phyloP scores from a whole-genome alignment of 495 filamentous ascomycete species.

The Niebla homalea region DNA sequence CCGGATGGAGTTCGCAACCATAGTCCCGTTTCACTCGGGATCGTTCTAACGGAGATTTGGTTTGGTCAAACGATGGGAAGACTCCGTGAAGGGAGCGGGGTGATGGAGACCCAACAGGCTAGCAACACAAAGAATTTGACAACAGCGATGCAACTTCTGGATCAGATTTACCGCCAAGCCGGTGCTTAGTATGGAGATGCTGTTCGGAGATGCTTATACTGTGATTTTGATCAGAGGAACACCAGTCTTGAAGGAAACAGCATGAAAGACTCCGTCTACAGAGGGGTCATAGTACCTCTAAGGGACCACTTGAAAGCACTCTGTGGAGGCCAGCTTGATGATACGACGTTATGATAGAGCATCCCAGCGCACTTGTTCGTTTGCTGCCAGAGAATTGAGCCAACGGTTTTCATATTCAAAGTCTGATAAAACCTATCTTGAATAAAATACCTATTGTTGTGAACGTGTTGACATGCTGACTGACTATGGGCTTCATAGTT shows the following conservation, averaged over 20 bases:
- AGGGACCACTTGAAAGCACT: conserved; percentile 8
- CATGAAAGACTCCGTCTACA: conserved; percentile 20
- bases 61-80: conserved; percentile 11
- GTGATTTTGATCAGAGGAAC: conserved; percentile 17
- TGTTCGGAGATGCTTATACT: conserved; percentile 22
- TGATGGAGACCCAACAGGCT: conserved; percentile 1
- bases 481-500: too few relatives aligned
- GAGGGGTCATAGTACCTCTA: conserved; percentile 17
- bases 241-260: conserved; percentile 13
- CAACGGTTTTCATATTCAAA: too few relatives aligned
- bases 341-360: background rate
- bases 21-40: conserved; percentile 20
- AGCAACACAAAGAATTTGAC: conserved; percentile 9
- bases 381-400: too few relatives aligned
- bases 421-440: too few relatives aligned
- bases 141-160: conserved; percentile 10
- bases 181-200: conserved; percentile 22
- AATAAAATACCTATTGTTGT: too few relatives aligned
- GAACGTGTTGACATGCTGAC: too few relatives aligned
- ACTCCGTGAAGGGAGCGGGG: background rate
- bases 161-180: conserved; percentile 16
- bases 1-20: conserved; percentile 12
- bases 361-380: too few relatives aligned
- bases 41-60: conserved; percentile 24
- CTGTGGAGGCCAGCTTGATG: background rate